phyloP scores from a whole-genome alignment of 2,329 filamentous ascomycete species.

The Geosmithia morbida region DNA sequence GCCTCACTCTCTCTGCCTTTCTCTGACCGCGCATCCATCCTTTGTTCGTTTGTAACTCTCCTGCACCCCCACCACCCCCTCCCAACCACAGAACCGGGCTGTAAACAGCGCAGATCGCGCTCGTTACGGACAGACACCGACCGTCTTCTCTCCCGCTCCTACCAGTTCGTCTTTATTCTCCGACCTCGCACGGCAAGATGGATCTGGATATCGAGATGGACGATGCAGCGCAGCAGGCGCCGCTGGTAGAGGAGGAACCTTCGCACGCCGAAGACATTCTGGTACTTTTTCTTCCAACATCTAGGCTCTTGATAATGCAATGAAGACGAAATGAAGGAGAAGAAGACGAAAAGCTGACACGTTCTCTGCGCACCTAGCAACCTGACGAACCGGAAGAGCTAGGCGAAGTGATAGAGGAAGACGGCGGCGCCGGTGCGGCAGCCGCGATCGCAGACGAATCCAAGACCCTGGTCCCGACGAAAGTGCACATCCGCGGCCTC shows the following conservation, averaged over 20 bases:
- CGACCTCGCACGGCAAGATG: constrained; percentile 26
- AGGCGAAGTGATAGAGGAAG: constrained; percentile 14
- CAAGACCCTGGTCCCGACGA: constrained; percentile 25
- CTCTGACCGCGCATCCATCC: background rate
- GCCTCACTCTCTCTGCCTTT: background rate
- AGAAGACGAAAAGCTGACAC: no score
- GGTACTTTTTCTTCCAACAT: constrained; percentile 10
- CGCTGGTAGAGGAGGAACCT: constrained; percentile 10
- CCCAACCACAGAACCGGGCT: no score
- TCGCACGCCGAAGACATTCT: constrained; percentile 20
- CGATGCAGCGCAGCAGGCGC: constrained; percentile 28
- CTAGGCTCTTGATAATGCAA: no score
- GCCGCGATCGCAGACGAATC: constrained; percentile 16
- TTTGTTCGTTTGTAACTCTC: no score
- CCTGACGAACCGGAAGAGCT: constrained; percentile 20
- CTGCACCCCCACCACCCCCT: no score
- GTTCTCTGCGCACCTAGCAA: constrained; percentile 10
- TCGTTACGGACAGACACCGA: no score
- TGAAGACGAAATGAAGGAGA: no score
- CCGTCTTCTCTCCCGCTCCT: no score
- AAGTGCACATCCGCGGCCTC: constrained; percentile 74
- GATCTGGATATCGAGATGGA: constrained; percentile 63
- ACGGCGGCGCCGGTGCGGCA: constrained; percentile 3
- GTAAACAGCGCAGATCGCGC: no score
- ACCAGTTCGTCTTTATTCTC: background rate